phyloP scores from a whole-genome alignment of 768 basidiomycete genomes.

The Terana coerulea region DNA sequence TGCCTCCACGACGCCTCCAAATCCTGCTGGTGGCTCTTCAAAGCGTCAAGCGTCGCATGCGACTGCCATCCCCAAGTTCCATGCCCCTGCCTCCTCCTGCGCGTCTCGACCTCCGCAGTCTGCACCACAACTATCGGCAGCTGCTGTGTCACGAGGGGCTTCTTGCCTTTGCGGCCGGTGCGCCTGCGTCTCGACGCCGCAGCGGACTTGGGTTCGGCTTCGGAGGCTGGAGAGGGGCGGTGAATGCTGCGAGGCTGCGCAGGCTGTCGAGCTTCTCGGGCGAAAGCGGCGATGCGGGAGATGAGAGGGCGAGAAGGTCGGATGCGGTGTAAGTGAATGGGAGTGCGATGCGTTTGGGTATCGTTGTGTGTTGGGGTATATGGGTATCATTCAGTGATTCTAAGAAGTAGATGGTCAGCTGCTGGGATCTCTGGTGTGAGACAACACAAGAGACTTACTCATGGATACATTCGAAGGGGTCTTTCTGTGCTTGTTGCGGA shows the following conservation, averaged over 20 bases:
- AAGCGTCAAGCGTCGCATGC: not conserved
- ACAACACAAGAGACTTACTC: not conserved
- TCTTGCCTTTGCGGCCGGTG: constrained; percentile 8
- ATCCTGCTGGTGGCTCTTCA: constrained; percentile 3
- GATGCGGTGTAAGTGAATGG: constrained; percentile 17
- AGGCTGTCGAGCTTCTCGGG: constrained; percentile 15
- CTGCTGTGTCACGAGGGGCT: constrained; percentile 1
- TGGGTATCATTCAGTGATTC: constrained; percentile 3
- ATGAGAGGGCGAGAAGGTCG: constrained; percentile 21
- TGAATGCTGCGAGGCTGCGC: constrained; percentile 14
- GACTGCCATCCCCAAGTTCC: constrained; percentile 7
- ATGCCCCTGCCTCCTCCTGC: constrained; percentile 1
- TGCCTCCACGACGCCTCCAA: constrained; percentile 8
- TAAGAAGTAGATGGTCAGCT: not conserved
- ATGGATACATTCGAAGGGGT: not conserved
- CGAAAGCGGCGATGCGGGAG: constrained; percentile 15
- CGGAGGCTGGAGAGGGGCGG: constrained; percentile 4
- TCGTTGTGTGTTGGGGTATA: constrained; percentile 17
- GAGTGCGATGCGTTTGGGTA: constrained; percentile 13
- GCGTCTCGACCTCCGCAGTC: constrained; percentile 1
- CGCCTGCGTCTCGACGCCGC: constrained; percentile 2
- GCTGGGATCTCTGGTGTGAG: not conserved
- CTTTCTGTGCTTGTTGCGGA: not conserved
- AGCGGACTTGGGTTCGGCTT: not conserved
- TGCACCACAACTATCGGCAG: not conserved